Conservation (phyloP, 331 rosid genomes). For the Quercus phellos region DNA sequence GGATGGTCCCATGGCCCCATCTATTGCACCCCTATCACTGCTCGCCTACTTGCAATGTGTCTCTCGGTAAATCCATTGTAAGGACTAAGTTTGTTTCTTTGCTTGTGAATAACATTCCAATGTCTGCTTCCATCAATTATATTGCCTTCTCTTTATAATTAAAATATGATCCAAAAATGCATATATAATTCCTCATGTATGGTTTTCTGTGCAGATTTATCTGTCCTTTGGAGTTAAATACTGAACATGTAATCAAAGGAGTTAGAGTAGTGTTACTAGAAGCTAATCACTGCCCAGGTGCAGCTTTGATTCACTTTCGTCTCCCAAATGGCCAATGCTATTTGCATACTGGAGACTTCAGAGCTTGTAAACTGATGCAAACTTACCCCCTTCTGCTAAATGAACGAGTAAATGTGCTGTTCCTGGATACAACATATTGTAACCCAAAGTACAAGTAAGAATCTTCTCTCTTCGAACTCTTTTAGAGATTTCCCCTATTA, state of each 20-base stretch:
- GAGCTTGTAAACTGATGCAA: slow-evolving; percentile 48
- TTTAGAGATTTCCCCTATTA: slow-evolving; percentile 10
- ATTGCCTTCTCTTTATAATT: background rate
- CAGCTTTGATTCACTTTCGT: slow-evolving; percentile 46
- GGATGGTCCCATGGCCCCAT: slow-evolving; percentile 57
- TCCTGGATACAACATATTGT: slow-evolving; percentile 56
- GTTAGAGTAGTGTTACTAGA: slow-evolving; percentile 46
- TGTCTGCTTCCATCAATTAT: background rate
- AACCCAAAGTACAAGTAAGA: slow-evolving; percentile 49
- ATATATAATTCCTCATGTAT: background rate
- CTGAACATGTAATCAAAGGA: slow-evolving; percentile 33
- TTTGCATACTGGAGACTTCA: slow-evolving; percentile 56
- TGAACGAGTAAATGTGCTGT: slow-evolving; percentile 44
- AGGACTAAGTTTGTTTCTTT: slow-evolving; percentile 4
- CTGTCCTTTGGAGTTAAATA: slow-evolving; percentile 37
- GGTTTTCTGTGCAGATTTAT: slow-evolving; percentile 35
- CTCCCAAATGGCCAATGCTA: slow-evolving; percentile 41
- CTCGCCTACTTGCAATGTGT: slow-evolving; percentile 40
- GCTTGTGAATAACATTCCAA: background rate
- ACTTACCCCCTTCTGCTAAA: slow-evolving; percentile 28
- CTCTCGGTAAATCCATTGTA: slow-evolving; percentile 47
- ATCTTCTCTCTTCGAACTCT: background rate
- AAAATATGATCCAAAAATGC: background rate
- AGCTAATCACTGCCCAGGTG: slow-evolving; percentile 60
- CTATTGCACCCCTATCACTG: slow-evolving; percentile 45